Percentiles rank a stretch among this genome's conserved stretches.
Evolutionary conservation across 2,329 filamentous ascomycete genomes (phyloP).

Genomic region (Colletotrichum limetticola): DNA sequence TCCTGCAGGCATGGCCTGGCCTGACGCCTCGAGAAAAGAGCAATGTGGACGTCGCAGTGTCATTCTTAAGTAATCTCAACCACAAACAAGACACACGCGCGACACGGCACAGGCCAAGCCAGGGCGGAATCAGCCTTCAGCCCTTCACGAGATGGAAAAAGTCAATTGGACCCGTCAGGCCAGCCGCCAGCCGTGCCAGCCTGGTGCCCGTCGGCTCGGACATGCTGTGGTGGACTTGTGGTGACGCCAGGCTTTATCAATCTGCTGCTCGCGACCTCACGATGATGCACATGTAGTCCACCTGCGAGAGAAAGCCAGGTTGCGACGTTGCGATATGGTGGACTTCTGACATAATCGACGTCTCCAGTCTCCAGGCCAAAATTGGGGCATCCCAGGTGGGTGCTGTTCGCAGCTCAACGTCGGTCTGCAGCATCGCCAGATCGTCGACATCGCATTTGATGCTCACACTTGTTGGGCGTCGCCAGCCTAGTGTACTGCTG

Average conservation of each 20-base stretch:
- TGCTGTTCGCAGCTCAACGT: neutral
- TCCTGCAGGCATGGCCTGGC: constrained; percentile 23
- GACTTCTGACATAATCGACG: constrained; percentile 24
- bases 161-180: constrained; percentile 28
- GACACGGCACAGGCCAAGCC: constrained; percentile 14
- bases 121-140: constrained; percentile 16
- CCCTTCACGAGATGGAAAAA: constrained; percentile 14
- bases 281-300: constrained; percentile 1
- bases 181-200: neutral
- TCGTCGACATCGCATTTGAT: neutral
- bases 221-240: neutral
- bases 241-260: neutral
- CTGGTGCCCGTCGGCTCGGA: neutral
- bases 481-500: neutral
- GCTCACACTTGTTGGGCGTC: neutral
- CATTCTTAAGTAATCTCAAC: constrained; percentile 20
- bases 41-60: constrained; percentile 14
- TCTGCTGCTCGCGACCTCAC: neutral
- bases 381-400: neutral
- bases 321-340: constrained; percentile 16
- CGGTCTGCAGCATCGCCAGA: neutral
- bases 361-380: neutral
- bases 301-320: neutral
- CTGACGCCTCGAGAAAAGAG: neutral
- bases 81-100: neutral